These are phyloP conservation scores for Saitozyma sp. DNA, from an alignment of 768 basidiomycete species.

Conservation along the genomic window DNA sequence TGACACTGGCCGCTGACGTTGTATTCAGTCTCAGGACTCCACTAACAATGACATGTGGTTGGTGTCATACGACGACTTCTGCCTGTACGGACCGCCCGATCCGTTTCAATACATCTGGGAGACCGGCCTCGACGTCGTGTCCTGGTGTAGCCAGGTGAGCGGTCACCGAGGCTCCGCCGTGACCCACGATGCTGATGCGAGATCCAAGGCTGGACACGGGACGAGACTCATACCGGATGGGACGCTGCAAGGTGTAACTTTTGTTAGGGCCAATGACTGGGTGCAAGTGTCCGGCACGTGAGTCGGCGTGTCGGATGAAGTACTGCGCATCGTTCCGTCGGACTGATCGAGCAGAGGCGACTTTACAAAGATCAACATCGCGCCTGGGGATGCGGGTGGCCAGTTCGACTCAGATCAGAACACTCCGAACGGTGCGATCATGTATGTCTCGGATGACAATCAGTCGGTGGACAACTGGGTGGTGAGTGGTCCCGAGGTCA, in stretches of 20 bases:
- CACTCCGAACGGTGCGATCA: slow-evolving; percentile 28
- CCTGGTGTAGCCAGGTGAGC: slow-evolving; percentile 43
- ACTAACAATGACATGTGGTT: slow-evolving; percentile 7
- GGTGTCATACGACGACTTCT: slow-evolving; percentile 29
- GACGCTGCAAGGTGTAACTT: slow-evolving; percentile 44
- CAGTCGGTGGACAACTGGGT: slow-evolving; percentile 36
- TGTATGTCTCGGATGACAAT: slow-evolving; percentile 22
- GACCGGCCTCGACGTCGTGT: slow-evolving; percentile 27
- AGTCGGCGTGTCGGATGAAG: slow-evolving; percentile 14
- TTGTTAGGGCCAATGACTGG: slow-evolving; percentile 39
- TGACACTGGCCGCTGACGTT: too few relatives aligned
- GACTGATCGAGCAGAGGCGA: slow-evolving; percentile 29
- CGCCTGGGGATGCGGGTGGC: slow-evolving; percentile 36
- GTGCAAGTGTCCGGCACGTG: slow-evolving; percentile 45
- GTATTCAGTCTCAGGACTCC: not conserved
- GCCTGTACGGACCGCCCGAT: slow-evolving; percentile 33
- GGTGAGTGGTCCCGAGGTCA: slow-evolving; percentile 24
- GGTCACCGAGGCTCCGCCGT: not conserved
- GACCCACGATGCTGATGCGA: not conserved
- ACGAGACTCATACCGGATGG: slow-evolving; percentile 45
- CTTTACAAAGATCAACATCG: slow-evolving; percentile 46
- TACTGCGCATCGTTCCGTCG: too few relatives aligned
- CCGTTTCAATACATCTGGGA: slow-evolving; percentile 21
- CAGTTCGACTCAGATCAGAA: slow-evolving; percentile 38
- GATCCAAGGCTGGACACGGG: slow-evolving; percentile 18